Evolutionary conservation across 345 rosid species (phyloP), one percentile per base, ranked within the genome.

Genomic region (Ricinus communis): DNA sequence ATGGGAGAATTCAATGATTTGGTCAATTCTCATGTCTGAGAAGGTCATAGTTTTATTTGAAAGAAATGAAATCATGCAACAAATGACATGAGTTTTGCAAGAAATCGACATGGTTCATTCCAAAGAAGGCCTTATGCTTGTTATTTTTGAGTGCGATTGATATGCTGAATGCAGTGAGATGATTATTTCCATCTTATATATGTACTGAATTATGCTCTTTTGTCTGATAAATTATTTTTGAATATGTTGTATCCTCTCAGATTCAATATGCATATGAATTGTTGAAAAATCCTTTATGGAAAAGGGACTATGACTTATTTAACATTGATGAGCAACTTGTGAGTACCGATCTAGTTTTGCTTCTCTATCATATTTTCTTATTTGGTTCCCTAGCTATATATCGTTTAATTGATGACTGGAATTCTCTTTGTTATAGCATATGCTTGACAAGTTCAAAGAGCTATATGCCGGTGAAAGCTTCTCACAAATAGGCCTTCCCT

Each of bases 221-320:
- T 69, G 3, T 43, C 18, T 43, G 21, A 13, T 59, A 41, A 24
- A 55, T 68, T 8, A 28, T 70, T 49, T 58, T 71, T 65, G 51
- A 53, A 47, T 30, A 11, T 47, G 14, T 61, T 45, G 59, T 65
- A 21, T 78, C 19, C 19, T 61, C 75, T 83, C 90, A 94, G 98
- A 79, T 85, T 53, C 91, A 70, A 51, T 91, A 91, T 83, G 93
- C 95, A 28, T 91, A 86, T 73, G 98, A 94, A 83, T 74, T 94
- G 69, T 78, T 94, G 78, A 84, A 75, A 6, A 85, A 91, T 85
- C 82, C 81, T 51, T 61, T 81, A 49, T 88, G 93, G 96, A 94
- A 88, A 87, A 84, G 95, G 74, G 87, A 91, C 72, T 94, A 88
- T 80, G 97, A 90, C 67, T 24, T 84, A 8, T 94, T 87, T 73